These are phyloP conservation scores for Streptanthus diversifolius DNA, from an alignment of 345 rosid genomes.

Conservation along the genomic window DNA sequence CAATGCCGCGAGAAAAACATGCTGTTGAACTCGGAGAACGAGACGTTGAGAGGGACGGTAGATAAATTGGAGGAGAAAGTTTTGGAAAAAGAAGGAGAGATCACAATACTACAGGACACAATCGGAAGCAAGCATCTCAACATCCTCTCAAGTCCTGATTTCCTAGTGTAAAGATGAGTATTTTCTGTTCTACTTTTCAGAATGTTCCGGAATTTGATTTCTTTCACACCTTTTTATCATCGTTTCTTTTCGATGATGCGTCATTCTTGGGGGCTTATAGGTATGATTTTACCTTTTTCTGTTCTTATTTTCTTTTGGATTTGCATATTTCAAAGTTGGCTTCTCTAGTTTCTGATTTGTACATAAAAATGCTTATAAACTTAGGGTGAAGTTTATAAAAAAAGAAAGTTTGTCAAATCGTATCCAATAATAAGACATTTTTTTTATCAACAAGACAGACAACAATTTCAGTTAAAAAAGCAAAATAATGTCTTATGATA, in stretches of 20 bases:
- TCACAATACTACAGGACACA: conserved; percentile 78
- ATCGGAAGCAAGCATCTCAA: conserved; percentile 49
- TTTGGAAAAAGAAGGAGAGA: conserved; percentile 86
- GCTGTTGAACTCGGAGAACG: conserved; percentile 72
- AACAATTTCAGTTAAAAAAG: background rate
- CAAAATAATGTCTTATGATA: too few species aligned
- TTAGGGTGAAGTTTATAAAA: background rate
- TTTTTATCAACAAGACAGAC: background rate
- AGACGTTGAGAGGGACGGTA: conserved; percentile 55
- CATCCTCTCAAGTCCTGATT: conserved; percentile 58
- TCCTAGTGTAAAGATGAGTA: conserved; percentile 29
- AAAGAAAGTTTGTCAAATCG: background rate
- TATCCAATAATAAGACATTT: background rate
- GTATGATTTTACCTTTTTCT: background rate
- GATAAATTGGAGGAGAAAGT: conserved; percentile 74
- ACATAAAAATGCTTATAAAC: background rate
- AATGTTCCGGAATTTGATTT: background rate
- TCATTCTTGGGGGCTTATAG: conserved; percentile 12
- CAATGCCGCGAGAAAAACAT: conserved; percentile 79
- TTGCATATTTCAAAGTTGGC: background rate
- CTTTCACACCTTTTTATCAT: background rate
- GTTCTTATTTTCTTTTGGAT: background rate
- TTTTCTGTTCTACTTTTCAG: conserved; percentile 12
- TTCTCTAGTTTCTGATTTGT: conserved; percentile 32
- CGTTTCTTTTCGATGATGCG: background rate